Conservation (phyloP, 805 yeast species). For the Kodamaea laetipori region DNA sequence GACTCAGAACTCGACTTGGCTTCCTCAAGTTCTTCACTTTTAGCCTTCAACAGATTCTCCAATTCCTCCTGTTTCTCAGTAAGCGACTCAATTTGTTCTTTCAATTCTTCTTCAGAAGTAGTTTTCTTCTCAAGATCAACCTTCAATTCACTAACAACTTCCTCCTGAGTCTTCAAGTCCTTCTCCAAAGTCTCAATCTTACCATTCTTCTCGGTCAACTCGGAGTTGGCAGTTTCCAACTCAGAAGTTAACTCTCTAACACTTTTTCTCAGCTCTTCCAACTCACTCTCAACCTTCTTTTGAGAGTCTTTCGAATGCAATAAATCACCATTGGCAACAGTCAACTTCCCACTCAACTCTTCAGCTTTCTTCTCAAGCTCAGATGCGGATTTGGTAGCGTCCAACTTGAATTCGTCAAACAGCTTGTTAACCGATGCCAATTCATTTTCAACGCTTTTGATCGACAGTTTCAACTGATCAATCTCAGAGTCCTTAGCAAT, state of each 20-base stretch:
- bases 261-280: not conserved
- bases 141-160: too few relatives aligned
- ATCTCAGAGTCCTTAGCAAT: slow-evolving; percentile 27
- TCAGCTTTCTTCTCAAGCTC: slow-evolving; percentile 1
- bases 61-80: not conserved
- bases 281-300: not conserved
- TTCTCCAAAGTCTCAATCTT: not conserved
- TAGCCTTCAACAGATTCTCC: slow-evolving; percentile 1
- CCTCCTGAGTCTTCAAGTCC: not conserved
- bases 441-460: not conserved
- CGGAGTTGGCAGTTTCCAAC: not conserved
- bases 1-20: not conserved
- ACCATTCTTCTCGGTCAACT: not conserved
- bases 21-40: not conserved
- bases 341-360: slow-evolving; percentile 6
- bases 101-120: not conserved
- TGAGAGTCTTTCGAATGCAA: slow-evolving; percentile 1
- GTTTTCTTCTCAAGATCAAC: too few relatives aligned
- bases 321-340: not conserved
- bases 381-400: not conserved
- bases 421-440: not conserved
- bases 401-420: slow-evolving; percentile 5
- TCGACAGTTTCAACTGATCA: slow-evolving; percentile 12
- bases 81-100: not conserved
- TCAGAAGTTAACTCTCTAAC: not conserved